These are phyloP conservation scores for Pseudozyma pruni DNA, from an alignment of 1,284 basidiomycete genomes.

Conservation along the genomic window DNA sequence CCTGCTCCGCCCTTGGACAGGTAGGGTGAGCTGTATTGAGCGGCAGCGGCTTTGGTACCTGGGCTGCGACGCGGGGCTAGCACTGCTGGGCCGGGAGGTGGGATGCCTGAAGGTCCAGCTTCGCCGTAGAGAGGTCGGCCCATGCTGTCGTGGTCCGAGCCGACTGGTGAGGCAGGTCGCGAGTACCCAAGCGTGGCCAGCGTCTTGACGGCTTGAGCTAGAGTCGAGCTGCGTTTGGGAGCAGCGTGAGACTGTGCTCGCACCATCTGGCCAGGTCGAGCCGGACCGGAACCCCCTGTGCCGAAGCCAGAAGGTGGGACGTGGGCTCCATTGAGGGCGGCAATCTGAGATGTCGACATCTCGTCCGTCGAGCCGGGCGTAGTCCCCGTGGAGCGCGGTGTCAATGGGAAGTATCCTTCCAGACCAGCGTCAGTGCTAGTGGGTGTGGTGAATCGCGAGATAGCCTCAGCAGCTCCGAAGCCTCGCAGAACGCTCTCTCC, in stretches of 20 bases:
- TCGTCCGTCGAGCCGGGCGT: constrained; percentile 67
- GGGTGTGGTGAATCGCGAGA: constrained; percentile 58
- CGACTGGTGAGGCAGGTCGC: constrained; percentile 50
- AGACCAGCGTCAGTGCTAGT: constrained; percentile 49
- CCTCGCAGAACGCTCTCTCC: constrained; percentile 39
- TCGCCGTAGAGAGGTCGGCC: constrained; percentile 41
- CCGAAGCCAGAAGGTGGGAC: constrained; percentile 44
- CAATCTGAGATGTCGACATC: constrained; percentile 44
- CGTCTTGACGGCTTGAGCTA: constrained; percentile 59
- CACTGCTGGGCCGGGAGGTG: constrained; percentile 44
- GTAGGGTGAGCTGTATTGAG: constrained; percentile 50
- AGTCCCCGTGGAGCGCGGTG: constrained; percentile 59
- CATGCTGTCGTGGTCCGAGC: constrained; percentile 38
- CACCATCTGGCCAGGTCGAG: constrained; percentile 21
- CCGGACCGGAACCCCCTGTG: constrained; percentile 41
- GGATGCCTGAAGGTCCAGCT: constrained; percentile 40
- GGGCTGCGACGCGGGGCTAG: constrained; percentile 37
- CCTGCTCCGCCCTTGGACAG: constrained; percentile 7
- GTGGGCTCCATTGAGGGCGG: constrained; percentile 33
- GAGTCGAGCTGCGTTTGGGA: constrained; percentile 43
- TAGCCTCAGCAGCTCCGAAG: constrained; percentile 40
- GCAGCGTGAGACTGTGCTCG: constrained; percentile 70
- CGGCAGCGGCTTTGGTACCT: constrained; percentile 28
- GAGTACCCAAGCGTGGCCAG: constrained; percentile 62
- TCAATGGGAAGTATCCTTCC: constrained; percentile 70